Base-by-base conservation (phyloP, 73 alveolate species). In the Loxodes magnus region DNA sequence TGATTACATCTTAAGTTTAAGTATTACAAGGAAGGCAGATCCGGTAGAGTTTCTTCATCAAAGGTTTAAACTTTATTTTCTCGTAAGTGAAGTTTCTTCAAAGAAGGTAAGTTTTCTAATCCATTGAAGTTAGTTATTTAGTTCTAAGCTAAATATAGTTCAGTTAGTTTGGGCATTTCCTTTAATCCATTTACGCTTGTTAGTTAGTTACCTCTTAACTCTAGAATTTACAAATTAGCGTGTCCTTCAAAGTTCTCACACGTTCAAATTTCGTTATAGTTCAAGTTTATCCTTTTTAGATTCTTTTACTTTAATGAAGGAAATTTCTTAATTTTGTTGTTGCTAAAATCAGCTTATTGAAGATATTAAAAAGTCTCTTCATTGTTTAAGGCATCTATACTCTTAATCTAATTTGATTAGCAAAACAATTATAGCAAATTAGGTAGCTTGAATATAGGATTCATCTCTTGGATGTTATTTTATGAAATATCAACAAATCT, bases 111-210 rank as follows among this genome's bases (percentile, higher is more conserved):
- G 38, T 58, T 48, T 52, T 34, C 58, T 9, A 81, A 33, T 15
- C 74, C 85, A 31, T 41, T 51, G 5, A 81, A 9, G 16, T 71
- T 30, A 14, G 63, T 70, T 2, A 81, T 69, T 30, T 67, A 67
- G 54, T 82, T 82, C 38, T 82, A 84, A 63, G 84, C 88, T 7
- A 77, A 26, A 51, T 71, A 82, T 15, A 82, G 68, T n/a, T 64
- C 88, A 33, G 43, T 67, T 4, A 82, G 35, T 6, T 37, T 29
- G 7, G 77, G 62, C 43, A 70, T 25, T 33, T 73, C 42, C 19
- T 71, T 25, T 17, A 83, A 25, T 6, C 92, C 92, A 24, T 51
- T 57, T 33, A 68, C 42, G 20, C 15, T 31, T 4, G 59, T 63
- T 12, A 77, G 63, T 55, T 77, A 53, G 64, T 77, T 77, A 29